Evolutionary conservation across 2,329 filamentous ascomycete species (phyloP), one percentile per base, ranked within the genome.

Genomic region (Exophiala bonariae): DNA sequence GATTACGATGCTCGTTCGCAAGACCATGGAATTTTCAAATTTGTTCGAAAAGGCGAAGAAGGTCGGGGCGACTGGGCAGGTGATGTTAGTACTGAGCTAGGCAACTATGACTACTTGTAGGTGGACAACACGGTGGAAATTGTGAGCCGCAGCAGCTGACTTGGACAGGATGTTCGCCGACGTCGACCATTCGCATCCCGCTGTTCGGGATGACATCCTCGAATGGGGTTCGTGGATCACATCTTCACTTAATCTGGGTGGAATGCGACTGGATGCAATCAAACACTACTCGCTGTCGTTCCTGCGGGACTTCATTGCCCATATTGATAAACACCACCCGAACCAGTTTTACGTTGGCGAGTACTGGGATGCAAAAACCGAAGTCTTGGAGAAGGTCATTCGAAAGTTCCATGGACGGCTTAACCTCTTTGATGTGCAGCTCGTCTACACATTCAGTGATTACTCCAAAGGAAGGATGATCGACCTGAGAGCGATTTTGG

Each of bases 271-370:
- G 36, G 86, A 89, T 62, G 86, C 85, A 11, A 81, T 83, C 16
- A 86, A 87, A 66, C 86, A 89, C 66, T 87, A 83, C 64, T 85
- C 80, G 23, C 77, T 78, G 47, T 72, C 74, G n/a, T 89, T 89
- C 59, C 75, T 85, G 20, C 74, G 73, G 31, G 74, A 81, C 14
- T 86, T 86, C 66, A 76, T 87, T 41, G 67, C 70, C 4, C 70
- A 77, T 39, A 66, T 86, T 47, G 78, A 78, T 59, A 68, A 71
- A 3, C 39, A 47, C 1, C 69, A 73, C 19, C 77, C 77, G 3
- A 67, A 77, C 11, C 81, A 82, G 64, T 84, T 87, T 59, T 69
- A 86, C 14, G 79, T 89, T 1, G 85, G 82, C 6, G 86, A 89
- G 59, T 87, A 84, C 61, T 87, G 84, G 83, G 77, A 76, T 20